Evolutionary conservation across 2,329 filamentous ascomycete species (phyloP).

Genomic region (Ceratocystis destructans): DNA sequence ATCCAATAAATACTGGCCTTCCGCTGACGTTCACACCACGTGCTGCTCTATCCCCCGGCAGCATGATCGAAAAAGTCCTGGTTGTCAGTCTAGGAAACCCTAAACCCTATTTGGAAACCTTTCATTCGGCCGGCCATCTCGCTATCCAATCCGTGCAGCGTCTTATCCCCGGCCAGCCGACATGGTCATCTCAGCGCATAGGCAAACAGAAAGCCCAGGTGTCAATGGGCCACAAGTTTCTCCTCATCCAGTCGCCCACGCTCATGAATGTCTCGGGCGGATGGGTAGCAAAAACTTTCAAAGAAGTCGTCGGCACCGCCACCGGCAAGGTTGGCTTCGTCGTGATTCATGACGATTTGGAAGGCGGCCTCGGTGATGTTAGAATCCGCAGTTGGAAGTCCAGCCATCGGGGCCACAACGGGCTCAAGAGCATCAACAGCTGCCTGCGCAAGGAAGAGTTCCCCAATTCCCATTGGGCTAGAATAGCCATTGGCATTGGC

Average conservation of each 20-base stretch:
- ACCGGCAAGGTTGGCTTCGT: constrained; percentile 41
- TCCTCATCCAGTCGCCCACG: constrained; percentile 59
- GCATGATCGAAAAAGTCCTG: constrained; percentile 42
- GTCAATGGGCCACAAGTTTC: constrained; percentile 40
- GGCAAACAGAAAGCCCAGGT: constrained; percentile 40
- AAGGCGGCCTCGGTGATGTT: constrained; percentile 54
- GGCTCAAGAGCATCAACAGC: constrained; percentile 52
- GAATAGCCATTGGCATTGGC: constrained; percentile 79
- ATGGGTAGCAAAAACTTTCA: constrained; percentile 54
- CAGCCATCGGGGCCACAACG: constrained; percentile 61
- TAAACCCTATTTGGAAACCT: constrained; percentile 56
- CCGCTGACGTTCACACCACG: no score
- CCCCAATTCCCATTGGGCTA: constrained; percentile 32
- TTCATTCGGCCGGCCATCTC: constrained; percentile 78
- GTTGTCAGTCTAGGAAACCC: constrained; percentile 84
- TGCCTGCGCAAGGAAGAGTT: constrained; percentile 33
- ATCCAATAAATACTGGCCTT: no score
- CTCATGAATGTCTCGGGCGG: constrained; percentile 77
- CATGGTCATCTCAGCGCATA: constrained; percentile 35
- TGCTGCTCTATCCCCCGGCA: background rate
- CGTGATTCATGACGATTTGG: constrained; percentile 80
- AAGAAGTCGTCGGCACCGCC: constrained; percentile 33
- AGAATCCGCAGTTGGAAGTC: constrained; percentile 47
- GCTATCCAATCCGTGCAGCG: constrained; percentile 49
- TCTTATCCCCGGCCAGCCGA: constrained; percentile 34